These are phyloP conservation scores for Vitis amurensis DNA, from an alignment of 164 flowering plant genomes.

Conservation along the genomic window DNA sequence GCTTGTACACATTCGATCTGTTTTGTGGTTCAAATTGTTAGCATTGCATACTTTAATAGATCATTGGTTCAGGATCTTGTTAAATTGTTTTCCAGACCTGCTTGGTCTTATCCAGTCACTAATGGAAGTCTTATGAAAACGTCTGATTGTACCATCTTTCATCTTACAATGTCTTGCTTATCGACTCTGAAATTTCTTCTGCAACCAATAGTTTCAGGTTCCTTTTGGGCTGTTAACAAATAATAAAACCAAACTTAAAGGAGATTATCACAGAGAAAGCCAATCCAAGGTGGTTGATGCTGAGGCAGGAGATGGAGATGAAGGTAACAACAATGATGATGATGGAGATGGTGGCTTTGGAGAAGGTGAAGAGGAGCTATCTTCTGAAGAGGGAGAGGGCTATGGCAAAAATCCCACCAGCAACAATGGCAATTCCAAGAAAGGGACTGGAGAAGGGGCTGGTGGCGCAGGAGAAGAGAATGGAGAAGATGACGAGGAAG, in stretches of 20 bases:
- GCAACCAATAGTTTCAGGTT: conserved; percentile 17
- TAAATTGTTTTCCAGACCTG: too few species aligned
- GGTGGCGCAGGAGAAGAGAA: conserved; percentile 15
- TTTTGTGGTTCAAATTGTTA: too few species aligned
- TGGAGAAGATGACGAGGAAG: background rate
- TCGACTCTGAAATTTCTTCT: background rate
- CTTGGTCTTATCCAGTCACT: too few species aligned
- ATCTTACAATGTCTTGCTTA: background rate
- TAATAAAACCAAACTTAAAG: background rate
- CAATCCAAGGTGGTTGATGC: conserved; percentile 25
- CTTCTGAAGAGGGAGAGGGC: conserved; percentile 31
- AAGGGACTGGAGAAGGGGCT: conserved; percentile 16
- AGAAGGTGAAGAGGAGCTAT: conserved; percentile 31
- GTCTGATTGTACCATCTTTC: background rate
- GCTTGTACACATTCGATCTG: too few species aligned
- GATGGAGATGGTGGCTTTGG: conserved; percentile 28
- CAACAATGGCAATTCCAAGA: conserved; percentile 21
- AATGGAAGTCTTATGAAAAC: too few species aligned
- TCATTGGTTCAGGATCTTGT: too few species aligned
- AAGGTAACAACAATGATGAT: conserved; percentile 18
- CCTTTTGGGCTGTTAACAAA: conserved; percentile 4
- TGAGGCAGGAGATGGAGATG: conserved; percentile 17
- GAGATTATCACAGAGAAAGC: background rate
- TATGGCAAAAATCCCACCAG: conserved; percentile 15
- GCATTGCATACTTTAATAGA: too few species aligned